These are phyloP conservation scores for Amanita polypyramis DNA, from an alignment of 768 basidiomycete species.

Conservation along the genomic window DNA sequence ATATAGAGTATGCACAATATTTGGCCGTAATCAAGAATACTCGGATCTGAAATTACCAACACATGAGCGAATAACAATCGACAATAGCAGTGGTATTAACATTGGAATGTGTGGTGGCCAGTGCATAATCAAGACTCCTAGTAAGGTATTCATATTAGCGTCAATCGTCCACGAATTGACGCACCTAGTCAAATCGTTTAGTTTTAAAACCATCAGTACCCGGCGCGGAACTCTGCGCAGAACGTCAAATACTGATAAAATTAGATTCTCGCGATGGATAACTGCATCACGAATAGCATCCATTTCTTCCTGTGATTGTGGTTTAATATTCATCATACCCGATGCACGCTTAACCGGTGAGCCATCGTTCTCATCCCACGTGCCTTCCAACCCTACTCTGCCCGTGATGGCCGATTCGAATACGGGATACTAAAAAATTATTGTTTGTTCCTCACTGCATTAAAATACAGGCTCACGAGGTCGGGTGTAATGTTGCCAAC, in stretches of 20 bases:
- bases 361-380: constrained; percentile 31
- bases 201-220: constrained; percentile 74
- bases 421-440: constrained; percentile 65
- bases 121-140: constrained; percentile 73
- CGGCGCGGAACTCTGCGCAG: constrained; percentile 77
- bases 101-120: constrained; percentile 82
- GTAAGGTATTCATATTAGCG: constrained; percentile 7
- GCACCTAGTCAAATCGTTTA: constrained; percentile 81
- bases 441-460: background rate
- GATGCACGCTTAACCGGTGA: constrained; percentile 50
- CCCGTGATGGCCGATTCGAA: constrained; percentile 96
- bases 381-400: constrained; percentile 62
- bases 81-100: constrained; percentile 22
- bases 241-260: constrained; percentile 81
- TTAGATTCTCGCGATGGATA: constrained; percentile 68
- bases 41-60: constrained; percentile 41
- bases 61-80: constrained; percentile 1
- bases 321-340: constrained; percentile 65
- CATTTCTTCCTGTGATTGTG: constrained; percentile 69
- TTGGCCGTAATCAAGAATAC: constrained; percentile 89
- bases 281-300: constrained; percentile 78
- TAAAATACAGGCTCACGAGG: constrained; percentile 40
- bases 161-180: background rate
- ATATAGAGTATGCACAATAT: constrained; percentile 74
- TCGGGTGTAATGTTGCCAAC: constrained; percentile 89